Evolutionary conservation across 257 asterid genomes (phyloP).

Genomic region (Primulina eburnea): DNA sequence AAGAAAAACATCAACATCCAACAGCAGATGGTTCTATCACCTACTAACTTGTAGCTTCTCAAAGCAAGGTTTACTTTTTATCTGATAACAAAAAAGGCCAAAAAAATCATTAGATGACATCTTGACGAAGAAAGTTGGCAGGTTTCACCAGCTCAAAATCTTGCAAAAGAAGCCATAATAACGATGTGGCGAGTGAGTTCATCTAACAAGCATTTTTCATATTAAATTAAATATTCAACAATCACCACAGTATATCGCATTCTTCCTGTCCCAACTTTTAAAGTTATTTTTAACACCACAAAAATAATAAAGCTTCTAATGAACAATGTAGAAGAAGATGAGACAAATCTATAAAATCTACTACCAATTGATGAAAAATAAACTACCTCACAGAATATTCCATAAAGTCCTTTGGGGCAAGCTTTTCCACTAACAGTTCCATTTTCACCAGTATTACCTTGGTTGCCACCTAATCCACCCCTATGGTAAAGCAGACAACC

Average conservation of each 20-base stretch:
- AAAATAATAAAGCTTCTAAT: conserved; percentile 8
- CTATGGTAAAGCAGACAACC: conserved; percentile 39
- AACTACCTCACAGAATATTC: conserved; percentile 79
- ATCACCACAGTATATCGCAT: neutral
- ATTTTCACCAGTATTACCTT: conserved; percentile 66
- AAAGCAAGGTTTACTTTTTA: neutral
- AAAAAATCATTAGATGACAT: conserved; percentile 16
- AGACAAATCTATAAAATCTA: conserved; percentile 5
- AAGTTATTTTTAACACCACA: conserved; percentile 3
- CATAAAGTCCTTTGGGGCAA: conserved; percentile 95
- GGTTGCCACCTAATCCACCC: conserved; percentile 83
- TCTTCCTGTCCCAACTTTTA: neutral
- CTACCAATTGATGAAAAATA: conserved; percentile 12
- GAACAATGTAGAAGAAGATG: neutral
- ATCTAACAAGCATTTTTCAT: neutral
- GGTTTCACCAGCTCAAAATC: neutral
- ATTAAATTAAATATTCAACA: conserved; percentile 5
- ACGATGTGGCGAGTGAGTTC: neutral
- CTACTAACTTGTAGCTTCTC: conserved; percentile 15
- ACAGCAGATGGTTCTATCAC: conserved; percentile 17
- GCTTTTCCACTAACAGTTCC: conserved; percentile 93
- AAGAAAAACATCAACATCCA: conserved; percentile 15
- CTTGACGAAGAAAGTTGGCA: conserved; percentile 10
- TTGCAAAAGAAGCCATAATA: neutral
- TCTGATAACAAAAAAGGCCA: neutral